Evolutionary conservation across 345 rosid genomes (phyloP), one percentile per base, ranked within the genome.

Genomic region (Gossypium ekmanianum): DNA sequence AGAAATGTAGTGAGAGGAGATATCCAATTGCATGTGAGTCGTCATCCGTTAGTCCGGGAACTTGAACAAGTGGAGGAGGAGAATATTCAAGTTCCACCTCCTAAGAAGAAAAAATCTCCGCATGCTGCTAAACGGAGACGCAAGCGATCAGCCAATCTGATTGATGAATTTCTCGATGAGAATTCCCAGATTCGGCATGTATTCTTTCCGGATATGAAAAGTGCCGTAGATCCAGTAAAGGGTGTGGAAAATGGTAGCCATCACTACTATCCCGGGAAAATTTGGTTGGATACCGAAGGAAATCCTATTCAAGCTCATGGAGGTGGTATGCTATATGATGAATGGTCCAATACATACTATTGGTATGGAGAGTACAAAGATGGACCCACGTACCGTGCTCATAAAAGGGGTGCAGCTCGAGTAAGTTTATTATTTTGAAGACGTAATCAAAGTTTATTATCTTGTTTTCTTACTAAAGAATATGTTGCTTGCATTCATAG

Each of bases 281-380:
- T 90, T 82, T 94, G 98, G 98, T 77, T 90, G 86, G 98, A 94
- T 71, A 92, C 95, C 0, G 90, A 92, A 51, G 97, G 98, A 58
- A 87, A 84, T 71, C 97, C 97, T 41, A 92, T 94, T 76, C 98
- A 94, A 85, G 97, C 97, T 18, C 98, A 94, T 77, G 98, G 97
- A 59, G 97, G 97, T n/a, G 93, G 93, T 71, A 81, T 92, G 68
- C 70, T 94, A 4, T 88, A 77, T 24, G 94, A 94, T 52, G 85
- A 84, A 54, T 81, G 66, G 27, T 92, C 93, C 2, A 66, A 63
- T 34, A 91, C 84, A 3, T 89, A 94, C 82, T 94, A 85, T 72
- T 94, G 97, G 98, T 94, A 94, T 75, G 98, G 95, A 69, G 97
- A 92, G 77, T 92, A 88, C 77, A 94, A 94, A 83, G 94, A 94